phyloP scores from a whole-genome alignment of 768 basidiomycete species.

The Sporobolomyces phaffii region DNA sequence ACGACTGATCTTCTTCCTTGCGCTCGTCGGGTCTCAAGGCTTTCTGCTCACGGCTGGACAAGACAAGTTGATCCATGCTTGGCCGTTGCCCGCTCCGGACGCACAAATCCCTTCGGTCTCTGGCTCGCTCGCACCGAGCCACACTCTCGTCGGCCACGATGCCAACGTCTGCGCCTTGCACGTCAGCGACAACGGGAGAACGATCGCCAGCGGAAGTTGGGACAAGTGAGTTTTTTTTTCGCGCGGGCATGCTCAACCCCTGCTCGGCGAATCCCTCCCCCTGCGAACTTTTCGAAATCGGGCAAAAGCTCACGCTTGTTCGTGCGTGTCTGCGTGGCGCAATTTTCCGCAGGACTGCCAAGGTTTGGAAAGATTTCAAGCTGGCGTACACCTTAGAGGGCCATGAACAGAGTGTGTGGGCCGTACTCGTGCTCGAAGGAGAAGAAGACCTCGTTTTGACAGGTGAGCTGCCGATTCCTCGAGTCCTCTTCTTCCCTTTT shows the following conservation, averaged over 20 bases:
- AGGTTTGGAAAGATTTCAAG: conserved; percentile 66
- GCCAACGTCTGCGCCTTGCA: conserved; percentile 84
- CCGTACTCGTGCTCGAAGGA: conserved; percentile 62
- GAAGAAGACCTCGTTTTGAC: conserved; percentile 73
- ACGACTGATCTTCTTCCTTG: no score
- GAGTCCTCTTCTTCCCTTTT: background rate
- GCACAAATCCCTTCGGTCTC: conserved; percentile 54
- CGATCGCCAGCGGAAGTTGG: conserved; percentile 92
- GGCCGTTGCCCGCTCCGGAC: conserved; percentile 42
- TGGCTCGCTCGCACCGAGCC: conserved; percentile 65
- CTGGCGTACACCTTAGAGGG: conserved; percentile 69
- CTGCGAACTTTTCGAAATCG: no score
- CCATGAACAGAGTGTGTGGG: conserved; percentile 90
- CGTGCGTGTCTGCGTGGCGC: background rate
- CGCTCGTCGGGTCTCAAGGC: conserved; percentile 51
- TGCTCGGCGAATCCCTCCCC: no score
- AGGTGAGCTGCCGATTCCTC: conserved; percentile 51
- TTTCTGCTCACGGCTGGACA: conserved; percentile 82
- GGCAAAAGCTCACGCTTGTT: no score
- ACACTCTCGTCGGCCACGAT: conserved; percentile 77
- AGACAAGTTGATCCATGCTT: conserved; percentile 80
- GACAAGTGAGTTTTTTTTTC: conserved; percentile 60
- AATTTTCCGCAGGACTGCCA: conserved; percentile 63
- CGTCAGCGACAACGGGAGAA: conserved; percentile 57
- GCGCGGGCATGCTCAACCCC: no score